Base-by-base conservation (phyloP, 768 basidiomycete species). In the Solioccasus polychromus region DNA sequence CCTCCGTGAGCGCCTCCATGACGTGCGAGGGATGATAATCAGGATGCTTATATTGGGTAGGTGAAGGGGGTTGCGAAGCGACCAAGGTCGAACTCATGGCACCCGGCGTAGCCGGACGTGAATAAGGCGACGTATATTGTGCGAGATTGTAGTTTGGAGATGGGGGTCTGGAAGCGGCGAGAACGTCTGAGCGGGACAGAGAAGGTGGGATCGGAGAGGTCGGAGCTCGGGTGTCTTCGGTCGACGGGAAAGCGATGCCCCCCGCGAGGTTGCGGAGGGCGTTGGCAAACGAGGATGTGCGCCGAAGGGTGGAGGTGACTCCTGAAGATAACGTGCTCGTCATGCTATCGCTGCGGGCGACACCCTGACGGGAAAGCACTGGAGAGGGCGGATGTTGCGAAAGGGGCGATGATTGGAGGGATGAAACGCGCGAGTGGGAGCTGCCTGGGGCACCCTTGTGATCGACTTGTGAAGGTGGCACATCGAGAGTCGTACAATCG, bases 1-100 rank as follows among this genome's bases (percentile, higher is more conserved):
- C 92, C 57, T 92, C 90, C 63, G 92, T 88, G 23, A 98, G 71
- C 0, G 87, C 87, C 51, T 91, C 86, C 71, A 96, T 88, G 18
- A 92, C 88, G 54, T 88, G 78, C 11, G 80, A 84, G 2, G 91
- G 81, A 30, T 75, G 59, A 58, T 86, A 92, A 42, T 82, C 79
- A 34, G 71, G 70, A 1, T 71, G 47, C 24, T 63, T 69, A 22
- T 66, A 54, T 3, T 57, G 42, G 15, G 68, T 68, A 9, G 68
- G 66, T 4, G 67, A 70, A 7, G 66, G 52, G 2, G 66, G 59
- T 37, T 54, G 52, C 9, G 67, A 67, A 14, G 47, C 52, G 5
- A 59, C 57, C 5, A 61, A 11, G 32, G 57, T 51, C 23, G 56
- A 20, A 18, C 35, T 47, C 15, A 71, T 47, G 22, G 53, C n/a